A percentile compares a stretch with the other conserved stretches of the same genome.
phyloP scores from a whole-genome alignment of 2,329 filamentous ascomycete genomes.

The Colletotrichum lupini region DNA sequence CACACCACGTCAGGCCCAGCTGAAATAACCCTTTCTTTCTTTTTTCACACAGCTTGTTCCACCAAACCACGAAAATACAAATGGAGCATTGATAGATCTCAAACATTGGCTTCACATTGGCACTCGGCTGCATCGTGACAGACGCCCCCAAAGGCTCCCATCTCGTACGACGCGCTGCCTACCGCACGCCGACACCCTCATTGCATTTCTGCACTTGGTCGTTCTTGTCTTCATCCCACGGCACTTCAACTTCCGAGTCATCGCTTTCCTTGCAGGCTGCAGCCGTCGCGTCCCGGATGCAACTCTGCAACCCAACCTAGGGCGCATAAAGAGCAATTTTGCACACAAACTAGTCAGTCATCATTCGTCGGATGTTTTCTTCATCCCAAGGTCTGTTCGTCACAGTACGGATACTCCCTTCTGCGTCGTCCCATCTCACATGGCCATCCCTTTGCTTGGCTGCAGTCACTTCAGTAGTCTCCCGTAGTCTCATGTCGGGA shows the following conservation, averaged over 20 bases:
- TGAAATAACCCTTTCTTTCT: conserved; percentile 8
- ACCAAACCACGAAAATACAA: not conserved
- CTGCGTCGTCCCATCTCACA: not conserved
- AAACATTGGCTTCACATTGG: conserved; percentile 33
- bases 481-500: not conserved
- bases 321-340: not conserved
- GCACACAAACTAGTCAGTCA: not conserved
- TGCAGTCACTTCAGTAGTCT: not conserved
- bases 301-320: not conserved
- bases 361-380: not conserved
- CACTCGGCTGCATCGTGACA: conserved; percentile 1
- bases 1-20: not conserved
- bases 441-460: not conserved
- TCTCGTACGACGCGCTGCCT: conserved; percentile 6
- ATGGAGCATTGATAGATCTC: conserved; percentile 18
- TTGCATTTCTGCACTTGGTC: not conserved
- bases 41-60: conserved; percentile 1
- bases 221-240: conserved; percentile 6
- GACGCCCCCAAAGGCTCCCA: not conserved
- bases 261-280: not conserved
- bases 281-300: not conserved
- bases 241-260: not conserved
- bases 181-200: not conserved
- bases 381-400: not conserved
- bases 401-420: not conserved